Evolutionary conservation across 768 basidiomycete genomes (phyloP).

Genomic region (Lyophyllum shimeji): DNA sequence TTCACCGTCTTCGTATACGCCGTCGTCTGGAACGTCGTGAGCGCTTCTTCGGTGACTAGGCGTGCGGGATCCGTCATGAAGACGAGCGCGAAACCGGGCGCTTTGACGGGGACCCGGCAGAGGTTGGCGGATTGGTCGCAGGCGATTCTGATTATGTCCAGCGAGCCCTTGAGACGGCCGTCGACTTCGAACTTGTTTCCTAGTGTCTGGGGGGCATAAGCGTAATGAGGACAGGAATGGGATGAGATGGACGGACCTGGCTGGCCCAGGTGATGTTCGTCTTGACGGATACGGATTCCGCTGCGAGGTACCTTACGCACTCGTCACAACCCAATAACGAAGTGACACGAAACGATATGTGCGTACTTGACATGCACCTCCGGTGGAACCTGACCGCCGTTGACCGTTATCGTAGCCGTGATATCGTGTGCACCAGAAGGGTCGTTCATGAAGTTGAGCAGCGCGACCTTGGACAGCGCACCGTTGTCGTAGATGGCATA

Average conservation of each 20-base stretch:
- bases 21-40: constrained; percentile 48
- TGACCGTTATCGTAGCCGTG: constrained; percentile 48
- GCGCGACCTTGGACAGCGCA: constrained; percentile 54
- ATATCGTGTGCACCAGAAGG: constrained; percentile 54
- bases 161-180: constrained; percentile 59
- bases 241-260: constrained; percentile 44
- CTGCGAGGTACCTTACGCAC: constrained; percentile 49
- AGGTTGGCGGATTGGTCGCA: constrained; percentile 18
- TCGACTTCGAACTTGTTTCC: constrained; percentile 64
- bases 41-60: not conserved
- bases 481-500: constrained; percentile 79
- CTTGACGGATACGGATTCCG: constrained; percentile 57
- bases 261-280: constrained; percentile 77
- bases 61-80: constrained; percentile 49
- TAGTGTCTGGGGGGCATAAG: constrained; percentile 39
- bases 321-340: not conserved
- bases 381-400: constrained; percentile 44
- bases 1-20: constrained; percentile 54
- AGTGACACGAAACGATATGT: too few species aligned
- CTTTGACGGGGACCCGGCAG: constrained; percentile 64
- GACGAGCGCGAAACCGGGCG: constrained; percentile 75
- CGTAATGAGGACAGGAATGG: too few species aligned
- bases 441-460: constrained; percentile 77
- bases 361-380: constrained; percentile 57
- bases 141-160: constrained; percentile 18